Conservation (phyloP, 2,329 filamentous ascomycete species). For the Epichloe coenophiala region DNA sequence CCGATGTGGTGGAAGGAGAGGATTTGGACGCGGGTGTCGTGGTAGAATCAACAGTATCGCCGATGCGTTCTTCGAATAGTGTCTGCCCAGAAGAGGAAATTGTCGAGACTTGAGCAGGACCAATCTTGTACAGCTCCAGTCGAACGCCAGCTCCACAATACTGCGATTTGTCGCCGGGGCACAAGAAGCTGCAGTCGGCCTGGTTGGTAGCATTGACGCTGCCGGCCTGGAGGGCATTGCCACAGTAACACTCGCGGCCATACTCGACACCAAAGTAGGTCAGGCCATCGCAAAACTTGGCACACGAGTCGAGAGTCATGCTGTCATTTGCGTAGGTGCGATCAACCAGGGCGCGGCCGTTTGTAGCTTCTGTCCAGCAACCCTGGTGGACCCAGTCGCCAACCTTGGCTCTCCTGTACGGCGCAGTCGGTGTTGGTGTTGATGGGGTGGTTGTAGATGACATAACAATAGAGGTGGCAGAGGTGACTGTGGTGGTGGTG, state of each 20-base stretch:
- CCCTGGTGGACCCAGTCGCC: constrained; percentile 21
- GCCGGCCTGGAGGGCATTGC: constrained; percentile 17
- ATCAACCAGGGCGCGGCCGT: constrained; percentile 17
- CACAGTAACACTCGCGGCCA: constrained; percentile 25
- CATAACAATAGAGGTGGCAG: constrained; percentile 1
- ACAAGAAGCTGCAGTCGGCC: constrained; percentile 19
- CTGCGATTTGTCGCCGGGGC: constrained; percentile 19
- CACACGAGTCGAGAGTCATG: constrained; percentile 22
- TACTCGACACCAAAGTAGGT: constrained; percentile 25
- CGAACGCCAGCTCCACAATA: constrained; percentile 19
- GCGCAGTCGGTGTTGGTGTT: constrained; percentile 11
- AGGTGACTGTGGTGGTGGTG: constrained; percentile 11
- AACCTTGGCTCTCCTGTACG: constrained; percentile 12
- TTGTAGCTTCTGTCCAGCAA: constrained; percentile 22
- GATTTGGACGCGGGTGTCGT: not conserved
- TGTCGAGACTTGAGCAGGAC: constrained; percentile 11
- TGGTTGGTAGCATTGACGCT: constrained; percentile 15
- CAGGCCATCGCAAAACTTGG: constrained; percentile 19
- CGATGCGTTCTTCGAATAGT: not conserved
- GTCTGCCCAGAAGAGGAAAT: not conserved
- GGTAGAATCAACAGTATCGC: not conserved
- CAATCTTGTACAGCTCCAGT: constrained; percentile 21
- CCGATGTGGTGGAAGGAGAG: not conserved
- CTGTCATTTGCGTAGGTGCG: constrained; percentile 14
- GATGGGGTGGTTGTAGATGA: constrained; percentile 7